A percentile compares a stretch with the other conserved stretches of the same genome.
phyloP scores from a whole-genome alignment of 345 rosid genomes.

The Hibiscus trionum region DNA sequence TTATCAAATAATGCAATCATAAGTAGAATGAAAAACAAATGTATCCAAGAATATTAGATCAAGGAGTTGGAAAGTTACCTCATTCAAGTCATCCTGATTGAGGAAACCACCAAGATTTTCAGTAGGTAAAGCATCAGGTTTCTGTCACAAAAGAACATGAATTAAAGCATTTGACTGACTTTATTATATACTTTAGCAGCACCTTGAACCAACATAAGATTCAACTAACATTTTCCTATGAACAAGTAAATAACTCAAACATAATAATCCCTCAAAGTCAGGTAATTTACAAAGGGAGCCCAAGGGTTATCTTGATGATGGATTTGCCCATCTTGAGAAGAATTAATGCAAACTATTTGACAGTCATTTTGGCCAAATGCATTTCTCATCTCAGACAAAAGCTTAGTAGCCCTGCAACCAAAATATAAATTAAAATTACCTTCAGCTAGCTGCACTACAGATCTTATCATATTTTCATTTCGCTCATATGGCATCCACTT shows the following conservation, averaged over 20 bases:
- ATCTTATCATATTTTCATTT: background rate
- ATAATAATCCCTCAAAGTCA: constrained; percentile 13
- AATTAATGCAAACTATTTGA: constrained; percentile 79
- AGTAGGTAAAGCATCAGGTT: constrained; percentile 38
- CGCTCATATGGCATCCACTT: background rate
- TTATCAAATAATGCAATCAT: constrained; percentile 17
- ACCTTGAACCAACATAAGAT: constrained; percentile 5
- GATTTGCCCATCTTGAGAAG: constrained; percentile 61
- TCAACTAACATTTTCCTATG: background rate
- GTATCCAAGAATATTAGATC: constrained; percentile 8
- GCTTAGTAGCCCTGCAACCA: constrained; percentile 64
- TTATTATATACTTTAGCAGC: background rate
- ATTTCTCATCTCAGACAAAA: constrained; percentile 78
- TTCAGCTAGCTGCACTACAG: constrained; percentile 3
- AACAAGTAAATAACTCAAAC: background rate
- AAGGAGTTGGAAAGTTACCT: constrained; percentile 32
- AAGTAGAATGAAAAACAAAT: constrained; percentile 7
- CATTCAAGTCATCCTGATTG: constrained; percentile 60
- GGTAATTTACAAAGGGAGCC: constrained; percentile 51
- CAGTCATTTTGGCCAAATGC: constrained; percentile 73
- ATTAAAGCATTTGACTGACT: constrained; percentile 14
- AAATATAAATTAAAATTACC: constrained; percentile 16
- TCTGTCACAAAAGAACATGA: constrained; percentile 45
- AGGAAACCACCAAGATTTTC: constrained; percentile 65
- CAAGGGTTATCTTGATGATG: constrained; percentile 67